Conservation (phyloP, 768 basidiomycete genomes). For the Rubroboletus satanas region DNA sequence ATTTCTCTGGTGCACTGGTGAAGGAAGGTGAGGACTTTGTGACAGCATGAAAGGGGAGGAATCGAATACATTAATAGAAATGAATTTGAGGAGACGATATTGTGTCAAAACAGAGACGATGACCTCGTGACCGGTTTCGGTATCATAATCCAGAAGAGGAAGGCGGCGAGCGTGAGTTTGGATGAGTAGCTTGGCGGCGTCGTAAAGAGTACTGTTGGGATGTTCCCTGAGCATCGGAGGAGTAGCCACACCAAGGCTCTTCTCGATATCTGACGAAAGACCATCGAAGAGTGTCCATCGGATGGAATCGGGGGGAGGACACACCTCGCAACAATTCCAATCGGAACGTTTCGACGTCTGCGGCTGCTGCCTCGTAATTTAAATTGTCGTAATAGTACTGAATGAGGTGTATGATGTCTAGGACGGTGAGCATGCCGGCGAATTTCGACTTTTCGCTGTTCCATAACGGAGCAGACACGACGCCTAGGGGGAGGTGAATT, state of each 20-base stretch:
- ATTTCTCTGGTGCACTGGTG: constrained; percentile 81
- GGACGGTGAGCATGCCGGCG: constrained; percentile 98
- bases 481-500: constrained; percentile 49
- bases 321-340: constrained; percentile 85
- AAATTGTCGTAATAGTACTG: constrained; percentile 93
- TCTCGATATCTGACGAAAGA: constrained; percentile 76
- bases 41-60: background rate
- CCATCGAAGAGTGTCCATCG: constrained; percentile 5
- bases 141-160: constrained; percentile 89
- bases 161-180: constrained; percentile 93
- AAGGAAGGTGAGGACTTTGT: constrained; percentile 9
- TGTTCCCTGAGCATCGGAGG: constrained; percentile 89
- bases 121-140: constrained; percentile 92
- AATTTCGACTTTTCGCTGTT: constrained; percentile 92
- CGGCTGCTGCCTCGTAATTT: constrained; percentile 76
- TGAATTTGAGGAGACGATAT: constrained; percentile 97
- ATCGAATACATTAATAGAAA: constrained; percentile 83
- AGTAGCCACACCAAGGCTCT: constrained; percentile 83
- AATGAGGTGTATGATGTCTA: constrained; percentile 98
- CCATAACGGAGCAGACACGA: constrained; percentile 97
- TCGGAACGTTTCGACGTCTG: constrained; percentile 90
- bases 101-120: constrained; percentile 96
- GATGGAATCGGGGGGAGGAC: constrained; percentile 22
- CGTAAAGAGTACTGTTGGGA: constrained; percentile 82
- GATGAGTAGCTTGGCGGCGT: constrained; percentile 85